Percentiles rank a stretch among this genome's conserved stretches.
These are phyloP conservation scores for Pestalotiopsis fici DNA, from an alignment of 2,329 filamentous ascomycete species.

Conservation along the genomic window DNA sequence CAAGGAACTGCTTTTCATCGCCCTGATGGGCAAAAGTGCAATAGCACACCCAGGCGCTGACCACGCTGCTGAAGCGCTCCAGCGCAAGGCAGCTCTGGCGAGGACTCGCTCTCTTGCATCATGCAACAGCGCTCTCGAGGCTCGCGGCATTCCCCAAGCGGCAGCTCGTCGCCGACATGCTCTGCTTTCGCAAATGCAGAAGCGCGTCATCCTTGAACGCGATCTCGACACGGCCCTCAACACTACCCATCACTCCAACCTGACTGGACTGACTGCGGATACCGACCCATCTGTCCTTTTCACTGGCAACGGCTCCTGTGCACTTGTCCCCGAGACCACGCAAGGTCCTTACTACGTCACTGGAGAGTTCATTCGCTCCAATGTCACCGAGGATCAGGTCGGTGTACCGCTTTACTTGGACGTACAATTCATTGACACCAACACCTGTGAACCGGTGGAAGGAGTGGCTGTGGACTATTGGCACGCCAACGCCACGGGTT, in stretches of 20 bases:
- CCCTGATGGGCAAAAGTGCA: neutral
- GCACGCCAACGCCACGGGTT: constrained; percentile 38
- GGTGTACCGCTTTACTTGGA: constrained; percentile 40
- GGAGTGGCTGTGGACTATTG: constrained; percentile 36
- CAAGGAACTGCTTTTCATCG: neutral
- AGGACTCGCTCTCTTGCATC: constrained; percentile 25
- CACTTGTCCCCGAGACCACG: constrained; percentile 27
- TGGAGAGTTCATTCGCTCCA: constrained; percentile 34
- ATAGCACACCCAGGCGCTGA: constrained; percentile 7
- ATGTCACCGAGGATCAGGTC: constrained; percentile 35
- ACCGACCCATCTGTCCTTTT: constrained; percentile 35
- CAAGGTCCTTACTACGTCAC: constrained; percentile 33
- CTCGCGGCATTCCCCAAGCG: constrained; percentile 28
- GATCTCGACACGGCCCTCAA: constrained; percentile 26
- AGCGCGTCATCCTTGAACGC: constrained; percentile 26
- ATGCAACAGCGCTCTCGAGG: constrained; percentile 28
- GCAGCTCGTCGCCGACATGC: constrained; percentile 31
- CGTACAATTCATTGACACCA: constrained; percentile 37
- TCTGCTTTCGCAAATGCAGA: constrained; percentile 28
- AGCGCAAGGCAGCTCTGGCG: neutral
- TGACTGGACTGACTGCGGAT: constrained; percentile 24
- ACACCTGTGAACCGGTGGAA: constrained; percentile 32
- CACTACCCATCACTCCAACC: constrained; percentile 29
- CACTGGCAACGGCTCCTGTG: constrained; percentile 24
- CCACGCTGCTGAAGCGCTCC: constrained; percentile 7